Base-by-base conservation (phyloP, 768 basidiomycete genomes). In the Nidularia pulvinata region DNA sequence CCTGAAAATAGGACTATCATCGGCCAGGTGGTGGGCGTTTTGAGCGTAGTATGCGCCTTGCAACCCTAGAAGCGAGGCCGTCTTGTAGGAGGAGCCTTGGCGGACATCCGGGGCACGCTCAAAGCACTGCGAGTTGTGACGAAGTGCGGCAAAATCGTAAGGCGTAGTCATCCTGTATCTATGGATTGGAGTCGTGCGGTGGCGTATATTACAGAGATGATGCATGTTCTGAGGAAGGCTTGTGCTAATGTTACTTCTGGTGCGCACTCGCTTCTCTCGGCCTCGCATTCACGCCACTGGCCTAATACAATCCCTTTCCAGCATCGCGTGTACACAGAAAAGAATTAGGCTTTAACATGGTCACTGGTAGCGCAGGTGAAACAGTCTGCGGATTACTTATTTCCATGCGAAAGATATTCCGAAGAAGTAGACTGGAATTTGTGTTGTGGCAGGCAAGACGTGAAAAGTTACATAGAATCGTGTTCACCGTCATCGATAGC, bases 301-400 rank as follows among this genome's bases (percentile, higher is more conserved):
- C 45, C 33, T 32, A 39, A 33, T 39, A 49, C 16, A 46, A 30
- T 51, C 43, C 19, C 34, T 51, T 47, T 46, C n/a, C 50, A 91
- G 89, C 88, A 13, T 80, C 84, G 0, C 82, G 84, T 1, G 51
- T 80, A n/a, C 74, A 72, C 5, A 86, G 88, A 0, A 87, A 84
- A 64, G 61, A 74, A 13, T 65, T 68, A 33, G 69, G 70, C 6
- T 71, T 80, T 1, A 81, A 80, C 1, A 59, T 81, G 50, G 91
- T 25, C 95, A 60, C 85, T 97, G 7, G 73, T 89, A 56, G 86
- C 96, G 0, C 95, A 96, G 62, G 95, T 95, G 1, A 90, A 89
- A 56, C 93, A 96, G 61, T 57, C 71, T 75, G 2, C 87, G 93
- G 9, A 72, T 78, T 7, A 88, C 90, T 4, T 80, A 92, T 55